Base-by-base conservation (phyloP, 179 eudicot species). In the Monotropa hypopitys region DNA sequence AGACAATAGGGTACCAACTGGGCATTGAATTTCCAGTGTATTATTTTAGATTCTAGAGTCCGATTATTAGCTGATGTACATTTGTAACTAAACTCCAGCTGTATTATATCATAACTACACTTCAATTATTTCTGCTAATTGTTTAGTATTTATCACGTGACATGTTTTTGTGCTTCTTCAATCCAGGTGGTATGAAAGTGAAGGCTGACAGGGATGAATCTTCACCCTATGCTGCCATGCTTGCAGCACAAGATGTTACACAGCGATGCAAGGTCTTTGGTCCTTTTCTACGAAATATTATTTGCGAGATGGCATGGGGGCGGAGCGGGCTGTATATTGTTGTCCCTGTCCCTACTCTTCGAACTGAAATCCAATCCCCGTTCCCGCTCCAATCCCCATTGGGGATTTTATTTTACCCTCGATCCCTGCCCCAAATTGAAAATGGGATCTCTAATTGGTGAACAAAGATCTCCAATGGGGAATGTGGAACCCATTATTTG, bases 171-270 rank as follows among this genome's bases (percentile, higher is more conserved):
- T 7, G 40, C 38, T 38, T 1, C 15, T 13, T 12, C 11, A 21
- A 32, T 49, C 11, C 70, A 92, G 97, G 97, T 83, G 96, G 97
- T 20, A 91, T 92, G 96, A 92, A 92, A 81, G 97, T 92, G 53
- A 92, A 92, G 70, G 97, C 97, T 53, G 97, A 92, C 76, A 88
- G 97, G 61, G 96, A 92, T 80, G 97, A 92, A 65, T 92, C 97
- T 61, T 92, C 97, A 9, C 97, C 97, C 3, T 92, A 92, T 83
- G 96, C 97, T 5, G 97, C 96, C 72, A 92, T 92, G 97, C 97
- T 92, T 89, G 97, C 97, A 47, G 97, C 80, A 3, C 83, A 81
- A 35, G 84, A 87, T 84, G 91, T 92, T 71, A 70, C 97, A 1
- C 87, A 84, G 16, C 43, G 83, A 62, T 81, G 83, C 83, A 81